Evolutionary conservation across 2,329 filamentous ascomycete species (phyloP), one percentile per base, ranked within the genome.

Genomic region (Alternaria hordeiaustralica): DNA sequence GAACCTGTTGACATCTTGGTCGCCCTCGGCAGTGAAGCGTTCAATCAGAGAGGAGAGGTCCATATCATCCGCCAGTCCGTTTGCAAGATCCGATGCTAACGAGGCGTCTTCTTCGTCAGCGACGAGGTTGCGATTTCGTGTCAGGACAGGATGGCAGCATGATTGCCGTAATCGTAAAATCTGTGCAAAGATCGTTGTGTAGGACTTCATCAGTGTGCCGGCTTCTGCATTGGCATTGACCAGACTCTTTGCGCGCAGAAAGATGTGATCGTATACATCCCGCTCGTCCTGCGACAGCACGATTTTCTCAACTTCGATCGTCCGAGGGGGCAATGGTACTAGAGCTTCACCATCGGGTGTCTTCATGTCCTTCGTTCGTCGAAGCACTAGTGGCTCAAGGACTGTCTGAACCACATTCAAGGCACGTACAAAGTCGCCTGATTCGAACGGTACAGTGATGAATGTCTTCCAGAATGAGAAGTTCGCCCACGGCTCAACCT

Each of bases 381-480:
- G 88, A 79, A 99, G 89, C 9, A 99, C 96, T n/a, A 99, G 83
- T 8, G 96, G 96, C 76, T 99, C 96, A 6, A 99, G 83, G 0
- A 99, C 95, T 0, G 95, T 99, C 78, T 99, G 96, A 2, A 99
- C 96, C 2, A 99, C 96, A 76, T 98, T 96, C 8, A 99, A 85
- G 1, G 96, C 96, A 5, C 94, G 90, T 70, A 97, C 89, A 76
- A 97, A 97, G 67, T 99, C 92, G 70, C 96, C 96, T 0, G 93
- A 95, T 79, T 99, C 96, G 68, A 99, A 99, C 0, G 96, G 96
- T 1, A 97, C 90, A 0, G 96, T 99, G 75, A 99, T 98, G 78
- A 99, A 99, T 0, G 96, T 98, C 77, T 94, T 94, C 96, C 96
- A 99, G 82, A 97, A 99, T 0, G 94, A 97, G 79, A 99, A 99